Evolutionary conservation across 2,329 filamentous ascomycete species (phyloP).

Genomic region (Scleromitrula shiraiana): DNA sequence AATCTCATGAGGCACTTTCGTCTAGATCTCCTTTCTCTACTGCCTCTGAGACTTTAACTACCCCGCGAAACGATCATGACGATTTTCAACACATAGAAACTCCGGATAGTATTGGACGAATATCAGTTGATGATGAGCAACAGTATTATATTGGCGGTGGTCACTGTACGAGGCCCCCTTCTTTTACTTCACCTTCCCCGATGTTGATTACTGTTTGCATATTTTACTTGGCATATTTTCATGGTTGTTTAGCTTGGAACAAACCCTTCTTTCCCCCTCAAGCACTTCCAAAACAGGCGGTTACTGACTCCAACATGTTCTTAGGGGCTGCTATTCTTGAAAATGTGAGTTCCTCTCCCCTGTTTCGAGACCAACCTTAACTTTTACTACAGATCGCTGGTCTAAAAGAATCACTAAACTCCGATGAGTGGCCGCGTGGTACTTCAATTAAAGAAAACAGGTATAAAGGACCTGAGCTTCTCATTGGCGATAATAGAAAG

Average conservation of each 20-base stretch:
- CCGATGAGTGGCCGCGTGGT: not conserved
- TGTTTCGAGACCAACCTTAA: not conserved
- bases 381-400: constrained; percentile 49
- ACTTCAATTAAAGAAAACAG: not conserved
- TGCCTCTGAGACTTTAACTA: not conserved
- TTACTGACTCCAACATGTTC: too few relatives aligned
- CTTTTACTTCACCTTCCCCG: too few relatives aligned
- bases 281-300: too few relatives aligned
- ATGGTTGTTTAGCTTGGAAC: too few relatives aligned
- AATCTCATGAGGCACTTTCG: not conserved
- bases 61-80: not conserved
- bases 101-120: constrained; percentile 17
- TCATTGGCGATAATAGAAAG: constrained; percentile 15
- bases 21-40: not conserved
- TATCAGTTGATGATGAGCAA: constrained; percentile 27
- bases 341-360: not conserved
- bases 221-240: too few relatives aligned
- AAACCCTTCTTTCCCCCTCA: too few relatives aligned
- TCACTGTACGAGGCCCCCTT: too few relatives aligned
- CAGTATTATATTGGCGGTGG: constrained; percentile 3
- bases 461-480: constrained; percentile 16
- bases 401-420: constrained; percentile 46
- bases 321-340: constrained; percentile 7
- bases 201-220: too few relatives aligned
- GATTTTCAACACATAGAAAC: too few relatives aligned